Evolutionary conservation across 805 yeast genomes (phyloP).

Genomic region (Scheffersomyces amazonensis): DNA sequence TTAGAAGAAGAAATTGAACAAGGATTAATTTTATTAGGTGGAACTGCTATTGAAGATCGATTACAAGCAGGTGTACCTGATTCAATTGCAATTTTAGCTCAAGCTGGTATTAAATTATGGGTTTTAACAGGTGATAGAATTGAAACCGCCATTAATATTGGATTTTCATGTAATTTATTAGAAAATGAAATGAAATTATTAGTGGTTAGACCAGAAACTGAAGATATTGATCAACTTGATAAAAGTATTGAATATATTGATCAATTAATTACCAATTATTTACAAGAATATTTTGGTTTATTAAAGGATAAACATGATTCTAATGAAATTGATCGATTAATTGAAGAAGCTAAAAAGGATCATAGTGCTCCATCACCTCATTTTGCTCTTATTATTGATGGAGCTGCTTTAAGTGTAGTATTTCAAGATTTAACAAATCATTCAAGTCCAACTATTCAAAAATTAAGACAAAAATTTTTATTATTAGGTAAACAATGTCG

Average conservation of each 20-base stretch:
- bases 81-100: conserved; percentile 59
- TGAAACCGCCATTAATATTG: conserved; percentile 82
- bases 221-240: conserved; percentile 44
- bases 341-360: conserved; percentile 51
- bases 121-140: conserved; percentile 80
- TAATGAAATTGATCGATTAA: conserved; percentile 29
- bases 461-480: conserved; percentile 50
- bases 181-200: conserved; percentile 67
- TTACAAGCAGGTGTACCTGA: conserved; percentile 78
- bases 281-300: conserved; percentile 46
- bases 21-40: conserved; percentile 59
- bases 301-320: conserved; percentile 27
- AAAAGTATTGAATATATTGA: conserved; percentile 30
- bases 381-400: conserved; percentile 68
- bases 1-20: conserved; percentile 60
- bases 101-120: conserved; percentile 81
- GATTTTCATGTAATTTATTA: conserved; percentile 72
- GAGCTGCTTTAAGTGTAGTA: conserved; percentile 54
- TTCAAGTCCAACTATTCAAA: conserved; percentile 3
- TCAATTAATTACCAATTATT: conserved; percentile 42
- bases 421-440: conserved; percentile 22
- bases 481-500: conserved; percentile 72
- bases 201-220: conserved; percentile 48
- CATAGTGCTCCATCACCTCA: conserved; percentile 62
- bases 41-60: conserved; percentile 80